These are phyloP conservation scores for Pseudogymnoascus sp. DNA, from an alignment of 2,329 filamentous ascomycete genomes.

Conservation along the genomic window DNA sequence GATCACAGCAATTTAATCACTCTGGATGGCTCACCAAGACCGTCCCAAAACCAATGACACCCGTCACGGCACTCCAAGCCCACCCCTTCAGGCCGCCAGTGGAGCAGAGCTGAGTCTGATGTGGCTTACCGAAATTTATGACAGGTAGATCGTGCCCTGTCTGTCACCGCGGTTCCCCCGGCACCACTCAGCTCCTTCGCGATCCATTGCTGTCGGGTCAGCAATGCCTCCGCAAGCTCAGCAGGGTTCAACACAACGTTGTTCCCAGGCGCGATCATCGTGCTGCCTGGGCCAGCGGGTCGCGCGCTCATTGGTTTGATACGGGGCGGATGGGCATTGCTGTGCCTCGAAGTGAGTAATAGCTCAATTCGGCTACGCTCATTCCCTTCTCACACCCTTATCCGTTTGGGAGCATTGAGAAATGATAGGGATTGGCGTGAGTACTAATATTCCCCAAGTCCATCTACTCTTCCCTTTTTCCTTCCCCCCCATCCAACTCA, in stretches of 20 bases:
- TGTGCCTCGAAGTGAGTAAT: background rate
- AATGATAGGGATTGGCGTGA: background rate
- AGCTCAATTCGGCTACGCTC: background rate
- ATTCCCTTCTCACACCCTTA: background rate
- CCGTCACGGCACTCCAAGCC: background rate
- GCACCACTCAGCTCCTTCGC: background rate
- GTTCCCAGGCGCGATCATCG: background rate
- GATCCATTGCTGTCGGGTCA: background rate
- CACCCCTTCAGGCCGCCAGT: background rate
- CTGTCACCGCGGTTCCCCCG: background rate
- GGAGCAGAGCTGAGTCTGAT: background rate
- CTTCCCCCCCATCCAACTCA: background rate
- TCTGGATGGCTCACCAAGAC: background rate
- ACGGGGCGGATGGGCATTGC: background rate
- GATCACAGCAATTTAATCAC: background rate
- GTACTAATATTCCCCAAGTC: conserved; percentile 1
- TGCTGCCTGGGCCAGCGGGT: background rate
- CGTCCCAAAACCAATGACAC: background rate
- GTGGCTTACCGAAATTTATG: background rate
- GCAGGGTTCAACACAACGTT: background rate
- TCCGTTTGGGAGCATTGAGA: background rate
- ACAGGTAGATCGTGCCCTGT: background rate
- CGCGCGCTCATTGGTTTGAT: background rate
- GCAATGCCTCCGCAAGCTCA: background rate
- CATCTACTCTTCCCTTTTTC: background rate